Evolutionary conservation across 306 rosid genomes (phyloP), one percentile per base, ranked within the genome.

Genomic region (Oxytropis ochrocephala): DNA sequence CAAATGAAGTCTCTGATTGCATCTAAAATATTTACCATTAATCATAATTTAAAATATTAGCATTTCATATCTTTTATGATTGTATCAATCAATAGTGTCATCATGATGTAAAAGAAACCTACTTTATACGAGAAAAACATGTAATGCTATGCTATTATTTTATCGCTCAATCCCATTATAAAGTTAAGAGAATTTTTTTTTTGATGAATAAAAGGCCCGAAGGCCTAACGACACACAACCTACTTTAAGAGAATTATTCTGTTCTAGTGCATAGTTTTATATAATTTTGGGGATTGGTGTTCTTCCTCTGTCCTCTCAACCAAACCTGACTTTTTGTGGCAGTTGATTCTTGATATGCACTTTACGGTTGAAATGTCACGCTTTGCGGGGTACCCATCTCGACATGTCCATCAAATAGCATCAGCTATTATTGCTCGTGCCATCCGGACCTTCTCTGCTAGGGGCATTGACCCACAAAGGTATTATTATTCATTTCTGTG

Each of bases 311-410:
- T 75, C 60, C 17, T 74, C 50, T 66, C 74, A 79, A 7, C 27
- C 65, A 64, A 51, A 72, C 18, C 46, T 58, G 11, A 39, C 64
- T 52, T 76, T 72, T 54, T 79, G 67, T 79, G 68, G 71, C 93
- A 94, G 99, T 80, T 94, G 58, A 89, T 94, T 83, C 96, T 94
- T 70, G 97, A 94, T 71, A 91, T 94, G 99, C 99, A 94, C 87
- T 94, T 91, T 69, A 91, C 99, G 6, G 99, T 94, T 44, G 97
- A 94, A 78, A 94, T 94, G 59, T 95, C 96, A 12, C 91, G 92
- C 64, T 91, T 72, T 81, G 99, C 95, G 61, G 96, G 96, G 8
- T 94, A 89, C 80, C 95, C 92, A 47, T 87, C 92, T n/a, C 84
- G 95, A 42, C 89, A 87, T 35, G 81, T 94, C 33, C 99, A 91